phyloP scores from a whole-genome alignment of 148 eudicot species.

The Persicaria maculosa region DNA sequence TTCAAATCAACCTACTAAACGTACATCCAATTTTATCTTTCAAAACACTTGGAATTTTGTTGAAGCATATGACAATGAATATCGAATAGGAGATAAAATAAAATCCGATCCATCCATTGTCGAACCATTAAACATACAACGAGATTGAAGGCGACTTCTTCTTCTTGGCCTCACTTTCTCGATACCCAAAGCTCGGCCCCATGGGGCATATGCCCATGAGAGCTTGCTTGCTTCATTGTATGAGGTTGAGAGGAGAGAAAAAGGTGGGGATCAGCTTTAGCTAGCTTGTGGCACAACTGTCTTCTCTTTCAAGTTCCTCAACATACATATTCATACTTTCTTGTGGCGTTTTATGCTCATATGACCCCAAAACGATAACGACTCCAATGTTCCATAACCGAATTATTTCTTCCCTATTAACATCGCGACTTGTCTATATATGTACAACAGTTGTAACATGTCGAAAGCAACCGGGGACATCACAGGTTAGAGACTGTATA shows the following conservation, averaged over 20 bases:
- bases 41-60: no score
- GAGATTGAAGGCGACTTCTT: neutral
- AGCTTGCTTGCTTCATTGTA: neutral
- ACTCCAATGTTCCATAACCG: neutral
- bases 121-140: neutral
- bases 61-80: no score
- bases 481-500: neutral
- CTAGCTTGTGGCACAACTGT: constrained; percentile 2
- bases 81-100: no score
- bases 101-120: no score
- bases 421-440: neutral
- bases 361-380: constrained; percentile 5
- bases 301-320: neutral
- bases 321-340: neutral
- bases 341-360: neutral
- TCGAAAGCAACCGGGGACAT: neutral
- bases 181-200: neutral
- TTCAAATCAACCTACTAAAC: no score
- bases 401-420: neutral
- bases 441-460: neutral
- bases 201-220: constrained; percentile 4
- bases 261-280: neutral
- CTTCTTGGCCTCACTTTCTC: neutral
- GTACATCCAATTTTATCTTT: no score
- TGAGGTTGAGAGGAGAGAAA: neutral